Evolutionary conservation across 208 protist species (phyloP).

Genomic region (Acanthamoeba castellanii): DNA sequence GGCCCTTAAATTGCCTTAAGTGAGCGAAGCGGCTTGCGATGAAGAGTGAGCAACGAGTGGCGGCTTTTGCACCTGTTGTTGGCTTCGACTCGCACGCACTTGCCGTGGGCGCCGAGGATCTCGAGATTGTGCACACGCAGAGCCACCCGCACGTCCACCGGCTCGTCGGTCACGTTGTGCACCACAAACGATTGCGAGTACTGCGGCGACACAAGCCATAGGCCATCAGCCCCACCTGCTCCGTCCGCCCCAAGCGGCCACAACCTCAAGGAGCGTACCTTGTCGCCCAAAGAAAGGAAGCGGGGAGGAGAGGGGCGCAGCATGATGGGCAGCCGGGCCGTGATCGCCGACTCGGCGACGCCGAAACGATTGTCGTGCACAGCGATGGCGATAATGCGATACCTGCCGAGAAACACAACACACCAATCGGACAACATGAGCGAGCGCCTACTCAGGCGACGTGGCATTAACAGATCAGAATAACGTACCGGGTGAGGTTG

Average conservation of each 20-base stretch:
- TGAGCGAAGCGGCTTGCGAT: not conserved
- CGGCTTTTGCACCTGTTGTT: slow-evolving; percentile 31
- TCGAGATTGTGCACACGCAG: slow-evolving; percentile 3
- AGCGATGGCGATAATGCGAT: slow-evolving; percentile 18
- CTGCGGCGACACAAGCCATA: not conserved
- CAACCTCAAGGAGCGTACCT: not conserved
- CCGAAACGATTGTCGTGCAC: slow-evolving; percentile 53
- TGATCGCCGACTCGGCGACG: slow-evolving; percentile 1
- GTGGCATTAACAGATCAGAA: too few species aligned
- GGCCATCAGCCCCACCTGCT: not conserved
- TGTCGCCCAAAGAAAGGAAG: slow-evolving; percentile 73
- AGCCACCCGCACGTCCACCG: slow-evolving; percentile 35
- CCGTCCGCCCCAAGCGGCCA: not conserved
- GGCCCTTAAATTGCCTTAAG: not conserved
- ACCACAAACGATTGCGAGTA: slow-evolving; percentile 59
- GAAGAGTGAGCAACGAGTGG: not conserved
- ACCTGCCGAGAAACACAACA: not conserved
- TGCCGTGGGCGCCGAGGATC: slow-evolving; percentile 5
- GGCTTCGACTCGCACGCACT: slow-evolving; percentile 38
- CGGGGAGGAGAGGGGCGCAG: slow-evolving; percentile 66
- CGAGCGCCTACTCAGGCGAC: too few species aligned
- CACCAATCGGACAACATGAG: too few species aligned
- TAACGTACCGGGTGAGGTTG: slow-evolving; percentile 57
- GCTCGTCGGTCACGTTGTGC: slow-evolving; percentile 51
- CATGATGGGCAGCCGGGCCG: slow-evolving; percentile 34